Conservation (phyloP, 306 rosid species). For the Abrus precatorius region DNA sequence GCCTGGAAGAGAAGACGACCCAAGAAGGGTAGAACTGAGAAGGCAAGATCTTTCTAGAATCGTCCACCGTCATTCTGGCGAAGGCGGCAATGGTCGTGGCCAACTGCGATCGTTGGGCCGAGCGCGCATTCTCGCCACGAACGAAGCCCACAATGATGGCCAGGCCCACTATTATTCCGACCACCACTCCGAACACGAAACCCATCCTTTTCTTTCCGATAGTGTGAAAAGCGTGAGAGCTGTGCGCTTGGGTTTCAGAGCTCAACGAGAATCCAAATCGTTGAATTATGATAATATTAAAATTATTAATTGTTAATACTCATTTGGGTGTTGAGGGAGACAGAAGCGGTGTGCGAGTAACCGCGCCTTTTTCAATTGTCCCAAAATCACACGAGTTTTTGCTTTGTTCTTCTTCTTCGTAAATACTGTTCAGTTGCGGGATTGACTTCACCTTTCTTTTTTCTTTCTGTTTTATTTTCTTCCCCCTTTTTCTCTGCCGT, state of each 20-base stretch:
- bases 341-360: neutral
- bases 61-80: slow-evolving; percentile 84
- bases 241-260: neutral
- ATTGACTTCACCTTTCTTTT: neutral
- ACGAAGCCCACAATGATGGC: slow-evolving; percentile 72
- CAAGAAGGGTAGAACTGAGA: slow-evolving; percentile 86
- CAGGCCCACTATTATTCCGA: slow-evolving; percentile 72
- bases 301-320: neutral
- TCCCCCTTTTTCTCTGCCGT: neutral
- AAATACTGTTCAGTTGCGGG: neutral
- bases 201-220: slow-evolving; percentile 57
- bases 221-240: slow-evolving; percentile 12
- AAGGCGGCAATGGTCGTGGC: slow-evolving; percentile 84
- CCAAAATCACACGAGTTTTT: neutral
- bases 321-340: neutral
- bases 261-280: neutral
- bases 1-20: slow-evolving; percentile 85
- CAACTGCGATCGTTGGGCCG: slow-evolving; percentile 72
- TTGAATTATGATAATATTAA: neutral
- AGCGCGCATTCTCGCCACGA: slow-evolving; percentile 71
- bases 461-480: neutral
- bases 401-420: neutral
- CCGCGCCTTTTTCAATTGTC: neutral
- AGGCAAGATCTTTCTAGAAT: slow-evolving; percentile 89
- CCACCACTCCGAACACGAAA: slow-evolving; percentile 76